These are phyloP conservation scores for Cardamine resedifolia DNA, from an alignment of 345 rosid genomes.

Conservation along the genomic window DNA sequence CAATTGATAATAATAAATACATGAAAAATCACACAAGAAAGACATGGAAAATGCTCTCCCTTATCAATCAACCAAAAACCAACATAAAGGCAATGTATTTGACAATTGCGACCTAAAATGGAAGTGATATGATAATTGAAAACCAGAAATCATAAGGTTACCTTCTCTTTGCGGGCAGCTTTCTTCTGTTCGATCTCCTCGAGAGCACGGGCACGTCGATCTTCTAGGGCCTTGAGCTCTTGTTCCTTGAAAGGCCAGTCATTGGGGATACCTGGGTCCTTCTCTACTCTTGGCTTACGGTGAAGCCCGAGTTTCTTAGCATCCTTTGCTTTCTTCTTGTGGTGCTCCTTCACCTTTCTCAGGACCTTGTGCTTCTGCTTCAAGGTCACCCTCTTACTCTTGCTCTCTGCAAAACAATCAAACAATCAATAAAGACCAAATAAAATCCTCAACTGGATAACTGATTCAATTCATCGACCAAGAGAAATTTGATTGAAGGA, in stretches of 20 bases:
- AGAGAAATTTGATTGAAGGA: neutral
- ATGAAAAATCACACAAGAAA: neutral
- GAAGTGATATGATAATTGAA: neutral
- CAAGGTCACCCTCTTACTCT: slow-evolving; percentile 87
- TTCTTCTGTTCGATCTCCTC: slow-evolving; percentile 89
- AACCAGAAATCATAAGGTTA: slow-evolving; percentile 26
- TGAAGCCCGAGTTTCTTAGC: slow-evolving; percentile 75
- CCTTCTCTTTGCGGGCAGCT: slow-evolving; percentile 90
- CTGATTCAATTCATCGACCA: neutral
- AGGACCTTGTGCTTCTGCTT: slow-evolving; percentile 83
- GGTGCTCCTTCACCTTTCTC: slow-evolving; percentile 91
- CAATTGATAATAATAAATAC: neutral
- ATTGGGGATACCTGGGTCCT: slow-evolving; percentile 96
- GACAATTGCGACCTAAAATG: neutral
- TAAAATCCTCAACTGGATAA: neutral
- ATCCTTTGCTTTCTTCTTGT: slow-evolving; percentile 93
- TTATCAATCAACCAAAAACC: too few relatives aligned
- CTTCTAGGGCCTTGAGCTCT: slow-evolving; percentile 92
- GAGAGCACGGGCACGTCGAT: slow-evolving; percentile 77
- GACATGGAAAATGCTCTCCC: too few relatives aligned
- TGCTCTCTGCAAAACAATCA: slow-evolving; percentile 63
- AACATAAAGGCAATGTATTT: neutral
- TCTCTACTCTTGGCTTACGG: slow-evolving; percentile 65
- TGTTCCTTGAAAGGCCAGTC: slow-evolving; percentile 99
- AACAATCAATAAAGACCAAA: neutral